Evolutionary conservation across 129 eudicot species (phyloP).

Genomic region (Chrysanthemum makinoi): DNA sequence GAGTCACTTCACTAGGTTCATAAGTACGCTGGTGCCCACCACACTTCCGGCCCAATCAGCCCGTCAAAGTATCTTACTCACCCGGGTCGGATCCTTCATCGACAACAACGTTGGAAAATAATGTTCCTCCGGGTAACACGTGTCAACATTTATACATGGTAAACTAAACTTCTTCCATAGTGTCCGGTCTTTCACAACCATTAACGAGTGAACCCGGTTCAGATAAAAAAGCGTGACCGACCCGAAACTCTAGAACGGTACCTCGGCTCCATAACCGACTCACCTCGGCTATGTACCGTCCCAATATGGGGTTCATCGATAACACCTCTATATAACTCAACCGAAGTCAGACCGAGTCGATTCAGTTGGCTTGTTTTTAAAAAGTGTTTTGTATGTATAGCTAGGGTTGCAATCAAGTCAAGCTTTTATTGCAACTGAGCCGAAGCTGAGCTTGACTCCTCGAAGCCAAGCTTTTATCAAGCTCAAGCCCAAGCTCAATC

Average conservation of each 20-base stretch:
- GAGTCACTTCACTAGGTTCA: constrained; percentile 51
- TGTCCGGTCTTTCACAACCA: constrained; percentile 45
- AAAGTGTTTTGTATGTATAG: constrained; percentile 39
- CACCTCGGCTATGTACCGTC: constrained; percentile 60
- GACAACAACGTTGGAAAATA: constrained; percentile 80
- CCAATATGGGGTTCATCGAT: constrained; percentile 43
- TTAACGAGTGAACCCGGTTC: constrained; percentile 44
- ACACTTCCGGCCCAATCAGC: constrained; percentile 72
- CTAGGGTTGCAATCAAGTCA: too few species aligned
- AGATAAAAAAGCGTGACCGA: constrained; percentile 70
- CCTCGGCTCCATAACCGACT: constrained; percentile 58
- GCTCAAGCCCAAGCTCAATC: too few species aligned
- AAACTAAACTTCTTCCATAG: constrained; percentile 65
- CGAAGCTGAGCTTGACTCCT: too few species aligned
- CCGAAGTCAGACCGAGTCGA: neutral
- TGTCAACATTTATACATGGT: constrained; percentile 52
- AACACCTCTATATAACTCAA: constrained; percentile 52
- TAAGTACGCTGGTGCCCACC: constrained; percentile 71
- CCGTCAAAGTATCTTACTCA: constrained; percentile 58
- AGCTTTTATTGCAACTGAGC: too few species aligned
- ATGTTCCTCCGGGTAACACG: constrained; percentile 90
- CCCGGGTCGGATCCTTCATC: constrained; percentile 72
- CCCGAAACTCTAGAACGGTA: constrained; percentile 54
- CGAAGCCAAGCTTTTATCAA: too few species aligned
- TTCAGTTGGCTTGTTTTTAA: constrained; percentile 5